phyloP scores from a whole-genome alignment of 139 green algal genomes.

The Monoraphidium neglectum region DNA sequence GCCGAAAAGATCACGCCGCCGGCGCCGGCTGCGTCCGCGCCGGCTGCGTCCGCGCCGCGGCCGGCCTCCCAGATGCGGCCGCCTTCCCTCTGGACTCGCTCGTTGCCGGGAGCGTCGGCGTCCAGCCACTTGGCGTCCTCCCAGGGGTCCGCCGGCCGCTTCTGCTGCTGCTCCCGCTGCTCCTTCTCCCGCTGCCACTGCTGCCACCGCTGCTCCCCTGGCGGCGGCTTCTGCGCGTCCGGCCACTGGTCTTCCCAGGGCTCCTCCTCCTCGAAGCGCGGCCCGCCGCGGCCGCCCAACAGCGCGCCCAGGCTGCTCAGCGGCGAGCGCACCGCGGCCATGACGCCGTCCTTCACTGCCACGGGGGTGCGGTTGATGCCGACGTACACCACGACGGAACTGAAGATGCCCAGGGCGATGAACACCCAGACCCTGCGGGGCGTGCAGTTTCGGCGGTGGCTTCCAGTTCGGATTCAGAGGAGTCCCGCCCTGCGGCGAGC shows the following conservation, averaged over 20 bases:
- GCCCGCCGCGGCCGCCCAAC: neutral
- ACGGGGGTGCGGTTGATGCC: too few species aligned
- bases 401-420: too few species aligned
- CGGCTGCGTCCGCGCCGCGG: neutral
- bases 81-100: neutral
- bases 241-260: neutral
- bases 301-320: neutral
- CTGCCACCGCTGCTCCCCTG: neutral
- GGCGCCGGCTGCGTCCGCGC: conserved; percentile 4
- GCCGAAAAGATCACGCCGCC: too few species aligned
- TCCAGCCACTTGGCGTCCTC: conserved; percentile 19
- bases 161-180: neutral
- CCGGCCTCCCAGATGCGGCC: conserved; percentile 1
- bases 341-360: neutral
- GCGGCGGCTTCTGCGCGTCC: neutral
- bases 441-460: neutral
- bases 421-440: too few species aligned
- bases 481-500: too few species aligned
- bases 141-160: neutral
- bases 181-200: conserved; percentile 15
- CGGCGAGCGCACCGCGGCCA: neutral
- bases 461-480: neutral
- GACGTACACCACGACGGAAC: too few species aligned
- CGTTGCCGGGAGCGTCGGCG: conserved; percentile 7
- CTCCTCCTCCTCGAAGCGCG: neutral